Percentiles rank a stretch among this genome's conserved stretches.
Conservation (phyloP, 2,329 filamentous ascomycete genomes). For the Verticillium dahliae region DNA sequence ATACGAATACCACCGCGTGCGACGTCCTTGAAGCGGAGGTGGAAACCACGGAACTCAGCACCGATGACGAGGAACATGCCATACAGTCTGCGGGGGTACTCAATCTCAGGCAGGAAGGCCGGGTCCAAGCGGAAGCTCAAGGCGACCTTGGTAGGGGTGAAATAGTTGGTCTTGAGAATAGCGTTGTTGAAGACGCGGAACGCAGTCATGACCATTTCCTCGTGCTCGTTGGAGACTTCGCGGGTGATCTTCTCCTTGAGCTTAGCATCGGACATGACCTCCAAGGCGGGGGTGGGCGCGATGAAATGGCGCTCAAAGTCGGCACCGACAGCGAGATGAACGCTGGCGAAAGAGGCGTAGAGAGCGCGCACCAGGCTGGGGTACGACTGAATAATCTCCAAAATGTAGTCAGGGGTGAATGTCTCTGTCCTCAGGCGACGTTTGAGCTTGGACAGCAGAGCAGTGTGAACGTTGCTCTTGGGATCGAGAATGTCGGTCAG, state of each 20-base stretch:
- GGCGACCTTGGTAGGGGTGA: conserved; percentile 94
- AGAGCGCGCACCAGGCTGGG: conserved; percentile 79
- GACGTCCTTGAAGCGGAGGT: conserved; percentile 95
- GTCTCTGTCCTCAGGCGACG: conserved; percentile 91
- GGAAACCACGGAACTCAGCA: conserved; percentile 94
- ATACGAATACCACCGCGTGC: conserved; percentile 96
- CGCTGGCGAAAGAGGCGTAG: conserved; percentile 86
- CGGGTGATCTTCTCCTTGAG: conserved; percentile 72
- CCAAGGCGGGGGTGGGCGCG: conserved; percentile 48
- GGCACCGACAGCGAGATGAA: conserved; percentile 59
- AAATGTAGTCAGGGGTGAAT: conserved; percentile 96
- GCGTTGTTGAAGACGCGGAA: conserved; percentile 94
- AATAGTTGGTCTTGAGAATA: conserved; percentile 96
- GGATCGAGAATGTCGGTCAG: conserved; percentile 73
- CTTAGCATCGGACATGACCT: conserved; percentile 69
- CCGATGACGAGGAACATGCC: conserved; percentile 99
- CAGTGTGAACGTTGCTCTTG: conserved; percentile 45
- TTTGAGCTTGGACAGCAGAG: conserved; percentile 65
- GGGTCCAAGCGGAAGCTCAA: conserved; percentile 93
- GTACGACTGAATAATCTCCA: conserved; percentile 91
- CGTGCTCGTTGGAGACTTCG: conserved; percentile 86
- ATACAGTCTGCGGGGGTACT: conserved; percentile 90
- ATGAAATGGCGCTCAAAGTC: conserved; percentile 45
- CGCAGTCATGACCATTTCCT: conserved; percentile 95
- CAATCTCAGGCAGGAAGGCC: conserved; percentile 78